Evolutionary conservation across 208 protist genomes (phyloP).

Genomic region (Naegleria gruberi): DNA sequence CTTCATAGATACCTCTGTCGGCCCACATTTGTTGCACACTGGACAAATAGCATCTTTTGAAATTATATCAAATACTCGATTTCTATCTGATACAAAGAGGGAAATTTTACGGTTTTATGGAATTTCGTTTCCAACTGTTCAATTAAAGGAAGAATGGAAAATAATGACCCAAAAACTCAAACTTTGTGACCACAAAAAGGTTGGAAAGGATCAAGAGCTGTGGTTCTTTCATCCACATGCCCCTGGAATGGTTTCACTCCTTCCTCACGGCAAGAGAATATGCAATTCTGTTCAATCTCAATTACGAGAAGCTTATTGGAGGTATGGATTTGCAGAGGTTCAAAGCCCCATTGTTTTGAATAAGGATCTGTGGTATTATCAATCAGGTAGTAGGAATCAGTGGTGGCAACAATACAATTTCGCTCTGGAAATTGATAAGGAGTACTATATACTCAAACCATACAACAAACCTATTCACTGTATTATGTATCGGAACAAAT

Average conservation of each 20-base stretch:
- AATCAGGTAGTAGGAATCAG: slow-evolving; percentile 97
- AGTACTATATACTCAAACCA: too few species aligned
- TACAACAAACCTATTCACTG: too few species aligned
- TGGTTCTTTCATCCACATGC: slow-evolving; percentile 96
- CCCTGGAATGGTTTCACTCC: slow-evolving; percentile 94
- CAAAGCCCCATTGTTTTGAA: slow-evolving; percentile 97
- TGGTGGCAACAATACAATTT: slow-evolving; percentile 99
- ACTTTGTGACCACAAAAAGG: slow-evolving; percentile 80
- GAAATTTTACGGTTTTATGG: slow-evolving; percentile 94
- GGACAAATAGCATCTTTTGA: slow-evolving; percentile 83
- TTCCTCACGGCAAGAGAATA: slow-evolving; percentile 93
- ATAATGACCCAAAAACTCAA: slow-evolving; percentile 73
- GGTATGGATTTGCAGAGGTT: slow-evolving; percentile 90
- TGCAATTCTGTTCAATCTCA: slow-evolving; percentile 85
- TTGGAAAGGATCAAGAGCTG: slow-evolving; percentile 90
- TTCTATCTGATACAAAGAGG: slow-evolving; percentile 78
- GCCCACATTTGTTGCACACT: slow-evolving; percentile 95
- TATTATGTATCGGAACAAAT: too few species aligned
- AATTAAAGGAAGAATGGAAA: slow-evolving; percentile 87
- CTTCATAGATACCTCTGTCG: slow-evolving; percentile 85
- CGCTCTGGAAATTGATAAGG: slow-evolving; percentile 45
- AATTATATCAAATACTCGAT: slow-evolving; percentile 82
- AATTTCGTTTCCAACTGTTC: slow-evolving; percentile 93
- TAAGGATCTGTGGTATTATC: slow-evolving; percentile 92
- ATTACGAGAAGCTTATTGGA: slow-evolving; percentile 73